Conservation (phyloP, 208 protist species). For the Strigomonas culicis region DNA sequence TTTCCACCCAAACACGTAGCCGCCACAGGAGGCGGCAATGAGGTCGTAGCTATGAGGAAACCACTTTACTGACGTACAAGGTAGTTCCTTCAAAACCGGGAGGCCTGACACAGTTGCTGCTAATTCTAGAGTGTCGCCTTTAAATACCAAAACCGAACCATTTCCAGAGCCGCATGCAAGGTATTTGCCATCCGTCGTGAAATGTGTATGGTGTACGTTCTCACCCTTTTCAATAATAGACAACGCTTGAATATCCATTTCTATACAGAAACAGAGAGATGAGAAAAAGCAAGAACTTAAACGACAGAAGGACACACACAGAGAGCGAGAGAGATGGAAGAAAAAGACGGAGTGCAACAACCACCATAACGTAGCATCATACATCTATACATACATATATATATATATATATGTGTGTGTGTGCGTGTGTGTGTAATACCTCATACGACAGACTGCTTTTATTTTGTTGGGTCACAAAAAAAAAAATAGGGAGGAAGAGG, state of each 20-base stretch:
- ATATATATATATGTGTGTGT: neutral
- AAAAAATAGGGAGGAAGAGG: too few relatives aligned
- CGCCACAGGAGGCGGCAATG: constrained; percentile 49
- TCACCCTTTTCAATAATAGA: constrained; percentile 24
- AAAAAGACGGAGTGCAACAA: too few relatives aligned
- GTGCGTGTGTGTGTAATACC: too few relatives aligned
- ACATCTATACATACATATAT: neutral
- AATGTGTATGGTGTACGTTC: constrained; percentile 29
- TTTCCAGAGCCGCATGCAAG: constrained; percentile 53
- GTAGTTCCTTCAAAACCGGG: constrained; percentile 36
- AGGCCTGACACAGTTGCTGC: constrained; percentile 14
- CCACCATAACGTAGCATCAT: too few relatives aligned
- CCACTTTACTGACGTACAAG: constrained; percentile 66
- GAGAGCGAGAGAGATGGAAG: neutral
- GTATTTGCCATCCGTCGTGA: constrained; percentile 52
- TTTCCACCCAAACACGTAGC: constrained; percentile 61
- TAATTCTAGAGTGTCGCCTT: constrained; percentile 21
- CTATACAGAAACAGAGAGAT: constrained; percentile 2
- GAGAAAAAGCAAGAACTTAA: constrained; percentile 12
- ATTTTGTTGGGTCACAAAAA: too few relatives aligned
- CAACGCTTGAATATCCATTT: constrained; percentile 3
- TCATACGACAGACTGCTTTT: too few relatives aligned
- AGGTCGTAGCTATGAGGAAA: constrained; percentile 25
- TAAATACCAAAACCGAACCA: constrained; percentile 41
- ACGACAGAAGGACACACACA: constrained; percentile 2